Conservation (phyloP, 1,139 yeast species). For the Trichomonascaceae sp. region DNA sequence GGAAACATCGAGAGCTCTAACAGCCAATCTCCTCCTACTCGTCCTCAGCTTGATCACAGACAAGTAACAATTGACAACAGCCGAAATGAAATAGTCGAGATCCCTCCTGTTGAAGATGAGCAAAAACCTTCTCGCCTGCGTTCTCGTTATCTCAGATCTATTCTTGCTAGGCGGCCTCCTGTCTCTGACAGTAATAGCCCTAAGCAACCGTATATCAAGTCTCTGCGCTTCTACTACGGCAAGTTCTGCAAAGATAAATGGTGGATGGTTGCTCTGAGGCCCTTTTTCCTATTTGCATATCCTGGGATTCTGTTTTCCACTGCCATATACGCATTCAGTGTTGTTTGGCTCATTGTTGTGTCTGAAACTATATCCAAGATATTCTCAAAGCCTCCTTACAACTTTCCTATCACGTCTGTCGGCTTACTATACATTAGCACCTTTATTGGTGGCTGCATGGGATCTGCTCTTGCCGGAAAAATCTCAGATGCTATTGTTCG, state of each 20-base stretch:
- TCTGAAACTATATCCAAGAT: constrained; percentile 52
- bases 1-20: neutral
- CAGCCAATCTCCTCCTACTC: neutral
- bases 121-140: neutral
- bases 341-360: constrained; percentile 58
- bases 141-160: constrained; percentile 2
- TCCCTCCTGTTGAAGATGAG: neutral
- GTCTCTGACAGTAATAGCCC: constrained; percentile 3
- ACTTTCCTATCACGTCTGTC: constrained; percentile 42
- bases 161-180: neutral
- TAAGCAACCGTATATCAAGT: constrained; percentile 22
- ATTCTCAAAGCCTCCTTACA: constrained; percentile 43
- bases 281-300: constrained; percentile 46
- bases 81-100: neutral
- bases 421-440: constrained; percentile 58
- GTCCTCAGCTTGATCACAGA: neutral
- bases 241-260: constrained; percentile 46
- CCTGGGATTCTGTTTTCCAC: constrained; percentile 53
- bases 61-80: constrained; percentile 6
- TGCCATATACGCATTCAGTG: constrained; percentile 49
- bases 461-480: constrained; percentile 50
- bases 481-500: constrained; percentile 44
- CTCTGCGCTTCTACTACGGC: constrained; percentile 36
- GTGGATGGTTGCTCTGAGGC: constrained; percentile 56
- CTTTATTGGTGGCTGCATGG: constrained; percentile 53